Conservation (phyloP, 2,329 filamentous ascomycete species). For the Nothophaeocryptopus gaeumannii region DNA sequence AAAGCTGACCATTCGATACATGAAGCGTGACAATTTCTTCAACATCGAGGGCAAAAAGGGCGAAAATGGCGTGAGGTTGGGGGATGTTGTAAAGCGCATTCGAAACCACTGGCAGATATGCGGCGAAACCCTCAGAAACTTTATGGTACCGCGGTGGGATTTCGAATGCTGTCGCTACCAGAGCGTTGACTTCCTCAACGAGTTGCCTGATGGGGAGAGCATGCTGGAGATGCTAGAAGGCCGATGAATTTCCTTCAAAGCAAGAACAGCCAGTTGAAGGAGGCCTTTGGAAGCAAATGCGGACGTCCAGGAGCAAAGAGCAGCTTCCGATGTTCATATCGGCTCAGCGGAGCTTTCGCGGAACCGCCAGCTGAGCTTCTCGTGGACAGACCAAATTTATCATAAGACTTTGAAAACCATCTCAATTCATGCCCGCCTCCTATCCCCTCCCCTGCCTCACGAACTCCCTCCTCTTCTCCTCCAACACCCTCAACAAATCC, state of each 20-base stretch:
- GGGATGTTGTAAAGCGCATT: not conserved
- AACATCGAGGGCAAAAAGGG: not conserved
- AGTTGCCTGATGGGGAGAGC: no score
- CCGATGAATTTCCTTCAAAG: no score
- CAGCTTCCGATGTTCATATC: no score
- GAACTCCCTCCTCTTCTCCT: constrained; percentile 21
- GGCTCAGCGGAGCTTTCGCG: no score
- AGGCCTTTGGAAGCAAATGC: no score
- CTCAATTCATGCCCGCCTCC: no score
- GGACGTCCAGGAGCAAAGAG: no score
- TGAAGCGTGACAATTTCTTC: not conserved
- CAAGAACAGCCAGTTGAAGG: no score
- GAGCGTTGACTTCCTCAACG: not conserved
- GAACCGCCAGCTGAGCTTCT: no score
- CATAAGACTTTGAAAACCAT: no score
- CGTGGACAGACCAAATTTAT: no score
- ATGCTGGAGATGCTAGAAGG: no score
- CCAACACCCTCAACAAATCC: constrained; percentile 29
- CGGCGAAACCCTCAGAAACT: not conserved
- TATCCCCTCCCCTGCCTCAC: constrained; percentile 2
- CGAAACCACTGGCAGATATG: not conserved
- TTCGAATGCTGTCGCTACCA: not conserved
- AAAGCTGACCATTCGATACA: not conserved
- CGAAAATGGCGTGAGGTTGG: not conserved
- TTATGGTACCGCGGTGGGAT: not conserved